A percentile compares a stretch with the other conserved stretches of the same genome.
These are phyloP conservation scores for Mercurialis annua DNA, from an alignment of 345 rosid species.

Conservation along the genomic window DNA sequence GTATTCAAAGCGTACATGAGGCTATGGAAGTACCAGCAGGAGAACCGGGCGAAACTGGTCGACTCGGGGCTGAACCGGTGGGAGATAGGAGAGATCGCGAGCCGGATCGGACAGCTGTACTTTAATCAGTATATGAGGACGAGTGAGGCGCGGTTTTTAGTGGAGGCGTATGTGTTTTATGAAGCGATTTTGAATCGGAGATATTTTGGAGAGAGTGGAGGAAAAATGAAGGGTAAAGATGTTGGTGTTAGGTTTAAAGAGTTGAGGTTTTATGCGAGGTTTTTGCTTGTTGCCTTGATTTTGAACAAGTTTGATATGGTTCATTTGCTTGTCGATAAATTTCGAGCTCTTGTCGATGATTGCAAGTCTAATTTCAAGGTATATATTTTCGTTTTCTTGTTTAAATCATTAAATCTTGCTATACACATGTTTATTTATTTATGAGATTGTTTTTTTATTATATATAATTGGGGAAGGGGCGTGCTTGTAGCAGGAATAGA, in stretches of 20 bases:
- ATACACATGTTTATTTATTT: not conserved
- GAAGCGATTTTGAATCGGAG: conserved; percentile 77
- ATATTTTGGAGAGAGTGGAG: conserved; percentile 58
- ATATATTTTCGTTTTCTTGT: conserved; percentile 4
- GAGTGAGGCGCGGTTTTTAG: conserved; percentile 75
- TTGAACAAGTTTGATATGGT: conserved; percentile 65
- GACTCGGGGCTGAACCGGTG: conserved; percentile 81
- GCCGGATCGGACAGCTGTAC: conserved; percentile 99
- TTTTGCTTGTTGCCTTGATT: conserved; percentile 75
- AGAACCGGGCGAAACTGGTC: conserved; percentile 61
- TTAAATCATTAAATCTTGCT: too few relatives aligned
- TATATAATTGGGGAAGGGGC: too few relatives aligned
- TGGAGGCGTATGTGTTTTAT: conserved; percentile 87
- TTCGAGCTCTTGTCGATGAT: conserved; percentile 55
- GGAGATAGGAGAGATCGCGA: conserved; percentile 99
- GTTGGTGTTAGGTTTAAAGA: conserved; percentile 77
- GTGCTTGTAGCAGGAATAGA: too few relatives aligned
- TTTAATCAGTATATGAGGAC: conserved; percentile 92
- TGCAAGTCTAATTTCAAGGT: conserved; percentile 73
- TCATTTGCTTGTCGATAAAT: conserved; percentile 20
- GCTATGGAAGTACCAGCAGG: conserved; percentile 96
- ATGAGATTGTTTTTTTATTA: too few relatives aligned
- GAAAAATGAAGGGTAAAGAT: conserved; percentile 46
- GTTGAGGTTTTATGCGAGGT: conserved; percentile 83
- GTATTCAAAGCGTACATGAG: conserved; percentile 95